Base-by-base conservation (phyloP, 495 filamentous ascomycete genomes). In the Hyaloscypha finlandica region DNA sequence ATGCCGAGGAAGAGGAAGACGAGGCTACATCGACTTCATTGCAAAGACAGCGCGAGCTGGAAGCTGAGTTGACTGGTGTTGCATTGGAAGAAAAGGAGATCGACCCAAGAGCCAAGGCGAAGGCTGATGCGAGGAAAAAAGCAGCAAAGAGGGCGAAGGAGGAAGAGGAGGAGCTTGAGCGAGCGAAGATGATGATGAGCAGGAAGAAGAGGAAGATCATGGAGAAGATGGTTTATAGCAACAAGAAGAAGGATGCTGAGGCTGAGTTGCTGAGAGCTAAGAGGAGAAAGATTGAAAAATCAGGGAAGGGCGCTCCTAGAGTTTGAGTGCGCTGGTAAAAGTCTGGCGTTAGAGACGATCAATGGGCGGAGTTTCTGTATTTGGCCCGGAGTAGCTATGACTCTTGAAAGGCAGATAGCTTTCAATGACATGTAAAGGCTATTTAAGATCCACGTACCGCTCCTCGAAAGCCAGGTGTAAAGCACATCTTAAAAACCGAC, bases 181-280 rank as follows among this genome's bases (percentile, higher is more conserved):
- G 92, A 76, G 87, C 89, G 76, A 94, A 94, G 84, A 92, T 92
- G 77, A 96, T 96, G 92, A 90, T 96, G 83, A 89, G 88, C 78
- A 87, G 92, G 79, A 93, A 92, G 86, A 94, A 94, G 84, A 82
- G 92, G 71, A 94, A 94, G 85, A 80, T 94, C 67, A 84, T 92
- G 63, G 92, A 94, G 81, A 93, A 96, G 85, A 96, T 96, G 92
- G 83, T 91, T 74, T 93, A 92, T 80, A 90, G 85, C 68, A 94
- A 94, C 78, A 91, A 88, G 79, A 90, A 91, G 83, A 88, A 89
- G 82, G 90, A 90, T 64, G 90, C 87, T 11, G 92, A 93, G 78
- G 88, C 89, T 37, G 77, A 82, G 74, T 82, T 80, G 78, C 81
- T 98, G 76, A 87, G 92, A 65, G 85, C 82, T 48, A 98, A 98